These are phyloP conservation scores for Coriaria nepalensis DNA, from an alignment of 306 rosid species.

Conservation along the genomic window DNA sequence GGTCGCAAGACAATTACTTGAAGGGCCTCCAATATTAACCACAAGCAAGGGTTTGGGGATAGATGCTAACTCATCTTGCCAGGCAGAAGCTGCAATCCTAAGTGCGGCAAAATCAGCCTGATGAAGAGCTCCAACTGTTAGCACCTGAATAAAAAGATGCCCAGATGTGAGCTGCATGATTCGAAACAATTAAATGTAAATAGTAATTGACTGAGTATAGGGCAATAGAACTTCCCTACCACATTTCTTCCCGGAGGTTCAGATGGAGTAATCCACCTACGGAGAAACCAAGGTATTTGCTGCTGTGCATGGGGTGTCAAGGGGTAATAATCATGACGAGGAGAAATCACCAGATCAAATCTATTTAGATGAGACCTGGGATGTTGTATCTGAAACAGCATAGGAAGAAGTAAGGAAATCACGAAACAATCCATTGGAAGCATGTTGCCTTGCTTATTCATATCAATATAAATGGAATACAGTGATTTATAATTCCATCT, in stretches of 20 bases:
- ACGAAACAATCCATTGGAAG: too few species aligned
- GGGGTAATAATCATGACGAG: constrained; percentile 76
- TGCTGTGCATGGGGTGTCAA: constrained; percentile 50
- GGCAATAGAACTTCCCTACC: constrained; percentile 34
- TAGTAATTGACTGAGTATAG: background rate
- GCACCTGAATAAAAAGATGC: constrained; percentile 37
- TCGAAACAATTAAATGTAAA: background rate
- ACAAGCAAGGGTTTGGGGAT: constrained; percentile 82
- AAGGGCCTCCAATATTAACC: constrained; percentile 80
- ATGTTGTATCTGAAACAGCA: constrained; percentile 70
- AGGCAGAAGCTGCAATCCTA: constrained; percentile 56
- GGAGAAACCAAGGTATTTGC: constrained; percentile 68
- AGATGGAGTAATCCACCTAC: constrained; percentile 74
- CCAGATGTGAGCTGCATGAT: constrained; percentile 16
- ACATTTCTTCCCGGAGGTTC: constrained; percentile 75
- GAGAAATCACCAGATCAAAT: constrained; percentile 85
- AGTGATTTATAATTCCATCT: too few species aligned
- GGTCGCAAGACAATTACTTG: constrained; percentile 28
- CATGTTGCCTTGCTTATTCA: background rate
- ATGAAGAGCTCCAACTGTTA: constrained; percentile 91
- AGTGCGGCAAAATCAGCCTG: constrained; percentile 69
- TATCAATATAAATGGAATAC: background rate
- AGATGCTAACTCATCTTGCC: constrained; percentile 59
- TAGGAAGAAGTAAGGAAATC: too few species aligned
- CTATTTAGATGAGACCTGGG: constrained; percentile 57